These are phyloP conservation scores for Euphorbia schlechtendalii DNA, from an alignment of 441 rosid species.

Conservation along the genomic window DNA sequence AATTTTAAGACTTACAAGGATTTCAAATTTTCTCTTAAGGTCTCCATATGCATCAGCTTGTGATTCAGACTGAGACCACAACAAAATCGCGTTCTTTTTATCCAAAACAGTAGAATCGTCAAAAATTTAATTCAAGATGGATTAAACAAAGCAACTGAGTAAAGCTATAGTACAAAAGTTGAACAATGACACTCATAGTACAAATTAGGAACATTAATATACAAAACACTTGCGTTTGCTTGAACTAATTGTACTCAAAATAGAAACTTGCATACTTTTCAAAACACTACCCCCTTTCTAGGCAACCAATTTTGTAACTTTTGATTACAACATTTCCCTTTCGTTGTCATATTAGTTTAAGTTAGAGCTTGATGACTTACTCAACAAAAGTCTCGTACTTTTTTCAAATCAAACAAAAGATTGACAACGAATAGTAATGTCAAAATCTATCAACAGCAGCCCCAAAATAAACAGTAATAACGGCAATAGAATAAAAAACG, in stretches of 20 bases:
- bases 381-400: no score
- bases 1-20: slow-evolving; percentile 48
- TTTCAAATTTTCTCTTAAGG: slow-evolving; percentile 53
- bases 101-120: slow-evolving; percentile 10
- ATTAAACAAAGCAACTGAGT: neutral
- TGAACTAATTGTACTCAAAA: neutral
- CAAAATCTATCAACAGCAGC: no score
- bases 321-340: neutral
- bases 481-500: no score
- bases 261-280: neutral
- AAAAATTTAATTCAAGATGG: slow-evolving; percentile 4
- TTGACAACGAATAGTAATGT: no score
- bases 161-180: neutral
- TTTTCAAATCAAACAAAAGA: no score
- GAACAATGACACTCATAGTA: neutral
- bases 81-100: slow-evolving; percentile 21
- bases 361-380: no score
- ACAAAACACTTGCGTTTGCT: neutral
- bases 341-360: neutral
- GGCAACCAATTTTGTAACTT: neutral
- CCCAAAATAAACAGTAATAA: no score
- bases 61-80: slow-evolving; percentile 13
- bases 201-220: neutral
- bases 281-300: neutral
- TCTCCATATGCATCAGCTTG: slow-evolving; percentile 34